Percentiles rank a stretch among this genome's conserved stretches.
These are phyloP conservation scores for Pyrus bretschneideri DNA, from an alignment of 306 rosid species.

Conservation along the genomic window DNA sequence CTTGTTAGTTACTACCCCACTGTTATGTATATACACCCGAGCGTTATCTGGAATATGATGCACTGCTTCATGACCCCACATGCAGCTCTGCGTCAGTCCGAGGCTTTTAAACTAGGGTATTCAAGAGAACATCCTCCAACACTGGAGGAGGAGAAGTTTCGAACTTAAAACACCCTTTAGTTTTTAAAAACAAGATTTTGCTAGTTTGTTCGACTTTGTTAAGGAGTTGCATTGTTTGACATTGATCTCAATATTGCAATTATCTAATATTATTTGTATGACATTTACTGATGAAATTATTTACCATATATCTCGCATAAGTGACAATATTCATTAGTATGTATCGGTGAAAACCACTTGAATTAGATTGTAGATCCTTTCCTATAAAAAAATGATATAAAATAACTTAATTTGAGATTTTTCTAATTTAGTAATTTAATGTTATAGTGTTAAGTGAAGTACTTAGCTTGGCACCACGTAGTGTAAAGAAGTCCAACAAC, in stretches of 20 bases:
- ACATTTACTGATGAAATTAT: neutral
- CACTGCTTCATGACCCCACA: conserved; percentile 29
- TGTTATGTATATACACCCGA: conserved; percentile 36
- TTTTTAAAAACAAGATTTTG: no score
- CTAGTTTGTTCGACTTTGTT: neutral
- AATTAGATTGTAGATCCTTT: no score
- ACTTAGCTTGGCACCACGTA: neutral
- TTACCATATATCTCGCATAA: neutral
- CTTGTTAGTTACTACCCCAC: conserved; percentile 44
- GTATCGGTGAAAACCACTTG: no score
- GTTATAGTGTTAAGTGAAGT: neutral
- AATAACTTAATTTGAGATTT: neutral
- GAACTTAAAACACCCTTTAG: no score
- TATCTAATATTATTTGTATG: neutral
- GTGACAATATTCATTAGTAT: neutral
- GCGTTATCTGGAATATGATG: conserved; percentile 30
- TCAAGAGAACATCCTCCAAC: no score
- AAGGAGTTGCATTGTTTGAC: neutral
- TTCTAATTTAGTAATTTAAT: neutral
- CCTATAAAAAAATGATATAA: no score
- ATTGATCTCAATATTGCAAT: neutral
- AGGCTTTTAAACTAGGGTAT: neutral
- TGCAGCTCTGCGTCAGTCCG: conserved; percentile 16
- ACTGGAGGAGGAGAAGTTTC: no score
- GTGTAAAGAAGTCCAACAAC: neutral